phyloP scores from a whole-genome alignment of 1,139 yeast species.

The Geotrichum reessii region DNA sequence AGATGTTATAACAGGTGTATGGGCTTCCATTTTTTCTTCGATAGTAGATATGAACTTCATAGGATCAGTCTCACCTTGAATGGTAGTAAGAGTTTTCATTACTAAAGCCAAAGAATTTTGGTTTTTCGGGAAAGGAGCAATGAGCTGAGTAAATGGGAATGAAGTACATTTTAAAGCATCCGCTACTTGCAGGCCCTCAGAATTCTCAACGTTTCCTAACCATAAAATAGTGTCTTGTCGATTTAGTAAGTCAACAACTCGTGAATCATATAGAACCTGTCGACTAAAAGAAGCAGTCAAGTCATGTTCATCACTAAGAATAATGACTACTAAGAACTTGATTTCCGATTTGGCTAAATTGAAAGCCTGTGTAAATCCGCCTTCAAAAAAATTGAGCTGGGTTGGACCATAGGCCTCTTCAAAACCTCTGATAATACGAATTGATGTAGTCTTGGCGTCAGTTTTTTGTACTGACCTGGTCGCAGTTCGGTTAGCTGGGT shows the following conservation, averaged over 20 bases:
- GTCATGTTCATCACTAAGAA: constrained; percentile 72
- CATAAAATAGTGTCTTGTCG: constrained; percentile 59
- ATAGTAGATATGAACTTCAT: constrained; percentile 35
- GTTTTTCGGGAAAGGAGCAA: constrained; percentile 45
- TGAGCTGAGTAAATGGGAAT: constrained; percentile 74
- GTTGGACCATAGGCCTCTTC: constrained; percentile 36
- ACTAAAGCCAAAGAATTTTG: constrained; percentile 35
- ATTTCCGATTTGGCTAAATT: constrained; percentile 61
- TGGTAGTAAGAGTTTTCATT: constrained; percentile 56
- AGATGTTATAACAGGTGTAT: constrained; percentile 54
- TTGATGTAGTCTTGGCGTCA: constrained; percentile 41
- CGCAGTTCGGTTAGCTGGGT: constrained; percentile 34
- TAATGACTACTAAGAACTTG: constrained; percentile 63
- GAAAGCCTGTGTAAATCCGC: constrained; percentile 73
- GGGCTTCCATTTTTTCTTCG: constrained; percentile 42
- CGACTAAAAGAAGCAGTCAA: constrained; percentile 50
- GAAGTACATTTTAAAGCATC: constrained; percentile 66
- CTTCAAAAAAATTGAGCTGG: constrained; percentile 49
- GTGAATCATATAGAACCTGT: constrained; percentile 51
- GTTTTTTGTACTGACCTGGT: constrained; percentile 33
- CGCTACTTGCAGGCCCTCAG: constrained; percentile 82
- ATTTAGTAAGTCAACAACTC: constrained; percentile 47
- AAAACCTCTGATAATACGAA: constrained; percentile 38
- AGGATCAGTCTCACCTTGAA: constrained; percentile 51
- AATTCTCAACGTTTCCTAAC: constrained; percentile 80